Percentiles rank a stretch among this genome's conserved stretches.
These are phyloP conservation scores for Paramecium caudatum DNA, from an alignment of 73 alveolate species.

Conservation along the genomic window DNA sequence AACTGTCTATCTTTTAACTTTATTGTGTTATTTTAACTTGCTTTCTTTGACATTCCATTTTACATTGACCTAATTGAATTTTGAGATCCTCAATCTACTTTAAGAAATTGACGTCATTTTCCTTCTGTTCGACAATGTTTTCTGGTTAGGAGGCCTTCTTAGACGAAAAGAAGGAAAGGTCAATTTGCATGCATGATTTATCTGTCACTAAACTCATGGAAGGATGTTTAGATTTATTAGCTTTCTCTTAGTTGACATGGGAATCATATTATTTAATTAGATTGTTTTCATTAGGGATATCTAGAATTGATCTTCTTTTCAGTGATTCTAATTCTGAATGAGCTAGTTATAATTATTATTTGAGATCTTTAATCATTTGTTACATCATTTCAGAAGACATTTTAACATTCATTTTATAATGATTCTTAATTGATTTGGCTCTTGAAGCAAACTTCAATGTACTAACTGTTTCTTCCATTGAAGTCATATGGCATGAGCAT, in stretches of 20 bases:
- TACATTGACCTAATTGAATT: neutral
- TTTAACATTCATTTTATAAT: constrained; percentile 85
- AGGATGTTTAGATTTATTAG: constrained; percentile 2
- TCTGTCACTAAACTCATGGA: constrained; percentile 41
- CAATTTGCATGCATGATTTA: constrained; percentile 9
- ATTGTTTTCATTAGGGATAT: constrained; percentile 71
- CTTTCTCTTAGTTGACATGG: constrained; percentile 6
- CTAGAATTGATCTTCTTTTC: constrained; percentile 55
- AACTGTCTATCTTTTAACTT: neutral
- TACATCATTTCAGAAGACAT: constrained; percentile 83
- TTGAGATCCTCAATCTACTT: constrained; percentile 51
- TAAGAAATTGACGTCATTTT: constrained; percentile 19
- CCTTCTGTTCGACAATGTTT: neutral
- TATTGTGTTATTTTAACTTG: constrained; percentile 21
- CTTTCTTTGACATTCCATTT: constrained; percentile 58
- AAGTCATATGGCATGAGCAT: constrained; percentile 91
- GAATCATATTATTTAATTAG: constrained; percentile 46
- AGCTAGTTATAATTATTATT: constrained; percentile 72
- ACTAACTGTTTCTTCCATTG: constrained; percentile 92
- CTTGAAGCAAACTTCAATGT: constrained; percentile 95
- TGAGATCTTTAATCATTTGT: constrained; percentile 75
- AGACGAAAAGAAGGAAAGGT: constrained; percentile 51
- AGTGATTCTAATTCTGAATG: constrained; percentile 68
- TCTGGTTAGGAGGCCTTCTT: constrained; percentile 54
- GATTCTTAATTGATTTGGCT: constrained; percentile 92